These are phyloP conservation scores for Cucumis hystrix DNA, from an alignment of 306 rosid genomes.

Conservation along the genomic window DNA sequence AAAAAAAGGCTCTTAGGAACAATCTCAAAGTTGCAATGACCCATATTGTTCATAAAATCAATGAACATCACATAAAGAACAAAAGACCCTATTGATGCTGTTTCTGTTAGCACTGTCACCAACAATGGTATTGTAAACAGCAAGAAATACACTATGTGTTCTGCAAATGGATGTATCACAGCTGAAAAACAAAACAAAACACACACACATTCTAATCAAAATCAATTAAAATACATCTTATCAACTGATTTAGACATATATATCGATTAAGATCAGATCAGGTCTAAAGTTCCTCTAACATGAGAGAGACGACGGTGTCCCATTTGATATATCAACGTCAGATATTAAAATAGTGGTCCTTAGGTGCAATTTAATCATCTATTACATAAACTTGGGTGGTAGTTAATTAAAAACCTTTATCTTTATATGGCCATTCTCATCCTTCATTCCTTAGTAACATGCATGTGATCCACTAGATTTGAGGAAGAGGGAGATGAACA, in stretches of 20 bases:
- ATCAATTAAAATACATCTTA: no score
- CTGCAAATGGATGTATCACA: constrained; percentile 56
- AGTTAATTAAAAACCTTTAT: not conserved
- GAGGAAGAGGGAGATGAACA: not conserved
- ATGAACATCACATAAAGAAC: constrained; percentile 24
- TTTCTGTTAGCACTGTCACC: constrained; percentile 15
- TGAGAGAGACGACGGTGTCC: no score
- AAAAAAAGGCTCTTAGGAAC: constrained; percentile 29
- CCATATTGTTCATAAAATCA: constrained; percentile 63
- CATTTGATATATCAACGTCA: no score
- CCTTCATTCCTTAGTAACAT: not conserved
- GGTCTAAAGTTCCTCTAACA: no score
- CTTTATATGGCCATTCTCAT: not conserved
- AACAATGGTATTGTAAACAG: constrained; percentile 38
- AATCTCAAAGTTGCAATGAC: constrained; percentile 58
- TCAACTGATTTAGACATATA: no score
- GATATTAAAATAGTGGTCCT: no score
- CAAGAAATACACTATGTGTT: constrained; percentile 33
- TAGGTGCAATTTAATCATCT: no score
- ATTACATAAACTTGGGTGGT: no score
- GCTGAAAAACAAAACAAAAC: constrained; percentile 19
- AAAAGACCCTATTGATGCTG: constrained; percentile 16
- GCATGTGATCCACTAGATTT: not conserved
- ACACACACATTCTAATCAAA: no score
- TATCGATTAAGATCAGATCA: no score